Percentiles rank a stretch among this genome's conserved stretches.
Conservation (phyloP, 2,329 filamentous ascomycete genomes). For the Tolypocladium album region DNA sequence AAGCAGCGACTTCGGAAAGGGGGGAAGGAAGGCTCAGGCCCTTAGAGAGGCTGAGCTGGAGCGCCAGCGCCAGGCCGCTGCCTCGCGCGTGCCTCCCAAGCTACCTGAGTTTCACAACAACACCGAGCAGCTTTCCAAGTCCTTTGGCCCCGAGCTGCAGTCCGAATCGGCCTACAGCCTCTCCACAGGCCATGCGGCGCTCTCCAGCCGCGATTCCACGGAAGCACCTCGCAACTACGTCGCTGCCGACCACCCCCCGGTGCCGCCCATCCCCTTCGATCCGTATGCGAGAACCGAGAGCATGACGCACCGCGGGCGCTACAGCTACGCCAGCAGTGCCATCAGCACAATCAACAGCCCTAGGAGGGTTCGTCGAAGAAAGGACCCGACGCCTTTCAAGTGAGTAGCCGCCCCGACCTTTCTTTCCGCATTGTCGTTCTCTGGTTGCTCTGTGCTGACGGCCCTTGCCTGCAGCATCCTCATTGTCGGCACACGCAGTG, state of each 20-base stretch:
- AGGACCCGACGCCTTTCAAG: slow-evolving; percentile 98
- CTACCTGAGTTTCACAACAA: slow-evolving; percentile 42
- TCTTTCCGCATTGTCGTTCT: too few relatives aligned
- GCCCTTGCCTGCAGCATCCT: slow-evolving; percentile 55
- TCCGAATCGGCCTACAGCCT: slow-evolving; percentile 50
- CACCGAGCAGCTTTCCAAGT: slow-evolving; percentile 33
- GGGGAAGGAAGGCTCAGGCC: slow-evolving; percentile 48
- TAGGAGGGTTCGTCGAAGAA: slow-evolving; percentile 81
- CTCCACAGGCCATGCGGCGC: slow-evolving; percentile 21
- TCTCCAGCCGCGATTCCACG: slow-evolving; percentile 38
- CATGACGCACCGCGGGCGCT: slow-evolving; percentile 92
- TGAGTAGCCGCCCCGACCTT: slow-evolving; percentile 42
- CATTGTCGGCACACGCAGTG: slow-evolving; percentile 75
- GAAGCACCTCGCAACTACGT: slow-evolving; percentile 31
- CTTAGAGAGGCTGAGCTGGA: slow-evolving; percentile 38
- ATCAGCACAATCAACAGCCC: slow-evolving; percentile 90
- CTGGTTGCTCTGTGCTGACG: slow-evolving; percentile 4
- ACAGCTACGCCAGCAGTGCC: slow-evolving; percentile 90
- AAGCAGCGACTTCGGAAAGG: slow-evolving; percentile 52
- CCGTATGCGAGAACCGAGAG: slow-evolving; percentile 79
- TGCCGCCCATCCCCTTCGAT: slow-evolving; percentile 56
- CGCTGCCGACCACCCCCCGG: slow-evolving; percentile 32
- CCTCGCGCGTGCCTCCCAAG: slow-evolving; percentile 37
- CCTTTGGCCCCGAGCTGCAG: slow-evolving; percentile 41
- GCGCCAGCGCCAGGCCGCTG: slow-evolving; percentile 36